Evolutionary conservation across 371 early-diverging fungal species (phyloP).

Genomic region (Fennellomyces sp.): DNA sequence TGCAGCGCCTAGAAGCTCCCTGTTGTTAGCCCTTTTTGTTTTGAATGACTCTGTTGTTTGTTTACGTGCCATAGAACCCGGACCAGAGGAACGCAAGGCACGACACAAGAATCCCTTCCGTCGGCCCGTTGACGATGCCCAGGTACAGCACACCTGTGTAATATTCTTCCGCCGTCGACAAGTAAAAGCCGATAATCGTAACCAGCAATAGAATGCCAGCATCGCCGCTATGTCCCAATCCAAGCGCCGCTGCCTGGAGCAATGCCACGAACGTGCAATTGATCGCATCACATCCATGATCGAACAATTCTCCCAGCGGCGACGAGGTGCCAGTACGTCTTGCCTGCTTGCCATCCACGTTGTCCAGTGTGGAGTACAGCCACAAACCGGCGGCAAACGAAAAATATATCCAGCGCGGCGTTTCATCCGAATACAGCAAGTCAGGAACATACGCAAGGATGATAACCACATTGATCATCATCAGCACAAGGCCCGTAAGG

Average conservation of each 20-base stretch:
- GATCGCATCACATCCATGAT: conserved; percentile 91
- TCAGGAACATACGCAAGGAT: conserved; percentile 77
- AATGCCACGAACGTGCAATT: conserved; percentile 86
- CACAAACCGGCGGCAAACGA: conserved; percentile 88
- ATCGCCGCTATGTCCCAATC: conserved; percentile 75
- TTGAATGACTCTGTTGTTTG: neutral
- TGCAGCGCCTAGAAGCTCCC: conserved; percentile 27
- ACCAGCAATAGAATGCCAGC: conserved; percentile 65
- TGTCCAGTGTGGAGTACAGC: conserved; percentile 96
- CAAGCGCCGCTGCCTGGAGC: conserved; percentile 83
- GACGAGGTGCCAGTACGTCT: conserved; percentile 89
- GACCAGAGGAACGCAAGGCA: conserved; percentile 73
- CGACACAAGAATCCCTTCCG: conserved; percentile 89
- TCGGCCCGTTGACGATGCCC: conserved; percentile 94
- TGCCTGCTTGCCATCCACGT: conserved; percentile 93
- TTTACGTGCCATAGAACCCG: conserved; percentile 56
- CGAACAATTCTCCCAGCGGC: conserved; percentile 96
- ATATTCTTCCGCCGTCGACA: conserved; percentile 96
- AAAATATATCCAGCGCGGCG: conserved; percentile 88
- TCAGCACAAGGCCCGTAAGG: conserved; percentile 90
- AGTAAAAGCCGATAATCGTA: conserved; percentile 84
- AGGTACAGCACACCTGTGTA: conserved; percentile 93
- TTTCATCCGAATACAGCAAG: conserved; percentile 61
- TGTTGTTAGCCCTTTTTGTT: neutral
- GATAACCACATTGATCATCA: conserved; percentile 77